Evolutionary conservation across 2,329 filamentous ascomycete species (phyloP).

Genomic region (Pseudogymnoascus sp.): DNA sequence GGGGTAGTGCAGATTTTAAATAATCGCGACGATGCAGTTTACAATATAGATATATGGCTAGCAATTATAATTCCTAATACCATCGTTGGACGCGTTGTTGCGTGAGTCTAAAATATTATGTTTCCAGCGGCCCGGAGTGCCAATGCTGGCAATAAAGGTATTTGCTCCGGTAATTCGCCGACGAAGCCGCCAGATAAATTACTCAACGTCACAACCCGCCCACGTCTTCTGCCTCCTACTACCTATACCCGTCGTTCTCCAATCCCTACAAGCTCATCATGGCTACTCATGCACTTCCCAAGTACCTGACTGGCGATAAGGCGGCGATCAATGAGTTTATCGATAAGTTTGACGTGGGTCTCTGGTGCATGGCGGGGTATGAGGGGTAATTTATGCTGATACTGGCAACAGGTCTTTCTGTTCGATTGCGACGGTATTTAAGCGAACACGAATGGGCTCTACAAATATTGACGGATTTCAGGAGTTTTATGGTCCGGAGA

Average conservation of each 20-base stretch:
- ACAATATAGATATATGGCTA: background rate
- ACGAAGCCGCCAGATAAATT: constrained; percentile 2
- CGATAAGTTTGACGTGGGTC: constrained; percentile 80
- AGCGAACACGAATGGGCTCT: constrained; percentile 2
- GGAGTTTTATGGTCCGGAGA: constrained; percentile 96
- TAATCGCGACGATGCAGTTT: background rate
- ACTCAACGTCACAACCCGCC: background rate
- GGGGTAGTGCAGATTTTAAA: background rate
- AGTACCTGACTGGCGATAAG: constrained; percentile 70
- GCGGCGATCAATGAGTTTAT: constrained; percentile 74
- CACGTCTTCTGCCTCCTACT: background rate
- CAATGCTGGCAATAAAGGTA: background rate
- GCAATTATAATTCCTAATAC: background rate
- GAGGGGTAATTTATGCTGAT: constrained; percentile 19
- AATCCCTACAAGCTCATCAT: background rate
- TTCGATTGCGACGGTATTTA: constrained; percentile 90
- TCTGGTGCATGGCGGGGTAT: constrained; percentile 7
- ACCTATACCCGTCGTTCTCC: background rate
- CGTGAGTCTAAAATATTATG: background rate
- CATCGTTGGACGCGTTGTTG: background rate
- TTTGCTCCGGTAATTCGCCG: constrained; percentile 3
- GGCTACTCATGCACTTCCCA: constrained; percentile 26
- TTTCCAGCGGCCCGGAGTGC: background rate
- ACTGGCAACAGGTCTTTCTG: constrained; percentile 62
- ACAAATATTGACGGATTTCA: constrained; percentile 30